Evolutionary conservation across 139 green algal species (phyloP), one percentile per base, ranked within the genome.

Genomic region (Chlamydomonas sp.): DNA sequence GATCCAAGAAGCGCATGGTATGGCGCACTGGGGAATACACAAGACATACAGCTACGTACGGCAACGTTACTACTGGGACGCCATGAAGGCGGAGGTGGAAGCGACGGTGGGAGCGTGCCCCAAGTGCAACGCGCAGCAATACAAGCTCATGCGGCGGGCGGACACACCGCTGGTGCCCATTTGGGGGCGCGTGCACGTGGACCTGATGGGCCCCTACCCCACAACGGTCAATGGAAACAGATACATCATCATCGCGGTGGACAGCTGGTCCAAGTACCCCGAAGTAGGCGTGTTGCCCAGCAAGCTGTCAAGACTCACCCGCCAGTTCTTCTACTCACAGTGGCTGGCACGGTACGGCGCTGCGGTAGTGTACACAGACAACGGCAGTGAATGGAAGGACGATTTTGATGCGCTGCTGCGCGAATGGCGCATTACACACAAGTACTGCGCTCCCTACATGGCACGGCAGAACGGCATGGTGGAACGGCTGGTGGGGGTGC

Each of bases 221-320:
- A n/a, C n/a, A n/a, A n/a, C n/a, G n/a, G n/a, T n/a, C n/a, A n/a
- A n/a, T n/a, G n/a, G n/a, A n/a, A n/a, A n/a, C n/a, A 58, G 8
- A 2, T 85, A 68, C 80, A 16, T 85, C 3, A 67, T 78, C 57
- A 5, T 85, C 2, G 57, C 57, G 1, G 58, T 85, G 14, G 80
- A 85, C 58, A 9, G 3, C 16, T 85, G 80, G 80, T 78, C 67
- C 4, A 85, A 85, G 80, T 85, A 67, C 67, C 57, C 58, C 1
- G 80, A 85, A 63, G 80, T 85, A 49, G 58, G 80, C 2, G 17
- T 58, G 1, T 4, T 77, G 5, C 67, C 80, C 4, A 9, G 17
- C 67, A 85, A 85, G 8, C 12, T 60, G 3, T 66, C 80, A 3
- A 59, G 1, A 6, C 60, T 6, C 1, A 69, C 58, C 1, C 67